Evolutionary conservation across 2,329 filamentous ascomycete species (phyloP).

Genomic region (Colletotrichum acutatum): DNA sequence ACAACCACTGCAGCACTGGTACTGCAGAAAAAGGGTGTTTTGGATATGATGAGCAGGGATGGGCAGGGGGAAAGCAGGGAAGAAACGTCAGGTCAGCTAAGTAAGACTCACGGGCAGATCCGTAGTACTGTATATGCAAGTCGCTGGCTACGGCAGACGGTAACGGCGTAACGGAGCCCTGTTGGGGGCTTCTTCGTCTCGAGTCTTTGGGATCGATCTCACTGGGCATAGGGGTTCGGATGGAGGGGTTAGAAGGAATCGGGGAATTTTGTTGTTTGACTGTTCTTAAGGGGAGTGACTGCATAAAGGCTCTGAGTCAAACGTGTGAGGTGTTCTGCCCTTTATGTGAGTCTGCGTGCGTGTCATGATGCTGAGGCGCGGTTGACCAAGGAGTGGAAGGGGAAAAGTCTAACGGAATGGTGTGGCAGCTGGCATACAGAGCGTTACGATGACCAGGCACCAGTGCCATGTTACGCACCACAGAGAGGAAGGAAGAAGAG

Average conservation of each 20-base stretch:
- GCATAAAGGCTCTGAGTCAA: conserved; percentile 4
- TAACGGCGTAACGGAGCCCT: conserved; percentile 11
- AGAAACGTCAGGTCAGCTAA: not conserved
- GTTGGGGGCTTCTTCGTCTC: not conserved
- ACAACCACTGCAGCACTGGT: not conserved
- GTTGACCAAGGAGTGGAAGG: not conserved
- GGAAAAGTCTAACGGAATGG: not conserved
- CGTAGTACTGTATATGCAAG: not conserved
- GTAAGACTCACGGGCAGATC: not conserved
- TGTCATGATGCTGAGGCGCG: conserved; percentile 2
- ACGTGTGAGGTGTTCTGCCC: conserved; percentile 5
- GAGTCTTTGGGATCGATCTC: not conserved
- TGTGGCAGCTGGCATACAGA: not conserved
- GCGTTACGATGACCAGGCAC: not conserved
- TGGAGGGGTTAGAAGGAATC: not conserved
- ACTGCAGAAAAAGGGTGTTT: not conserved
- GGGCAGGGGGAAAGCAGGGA: not conserved
- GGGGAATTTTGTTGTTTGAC: not conserved
- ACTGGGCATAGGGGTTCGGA: not conserved
- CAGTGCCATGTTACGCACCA: not conserved
- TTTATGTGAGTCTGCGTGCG: conserved; percentile 14
- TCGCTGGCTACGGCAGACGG: not conserved
- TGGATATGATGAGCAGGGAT: not conserved
- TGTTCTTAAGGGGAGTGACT: not conserved
- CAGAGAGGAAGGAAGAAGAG: not conserved